Evolutionary conservation across 208 protist species (phyloP), one percentile per base, ranked within the genome.

Genomic region (Trypanosoma mega): DNA sequence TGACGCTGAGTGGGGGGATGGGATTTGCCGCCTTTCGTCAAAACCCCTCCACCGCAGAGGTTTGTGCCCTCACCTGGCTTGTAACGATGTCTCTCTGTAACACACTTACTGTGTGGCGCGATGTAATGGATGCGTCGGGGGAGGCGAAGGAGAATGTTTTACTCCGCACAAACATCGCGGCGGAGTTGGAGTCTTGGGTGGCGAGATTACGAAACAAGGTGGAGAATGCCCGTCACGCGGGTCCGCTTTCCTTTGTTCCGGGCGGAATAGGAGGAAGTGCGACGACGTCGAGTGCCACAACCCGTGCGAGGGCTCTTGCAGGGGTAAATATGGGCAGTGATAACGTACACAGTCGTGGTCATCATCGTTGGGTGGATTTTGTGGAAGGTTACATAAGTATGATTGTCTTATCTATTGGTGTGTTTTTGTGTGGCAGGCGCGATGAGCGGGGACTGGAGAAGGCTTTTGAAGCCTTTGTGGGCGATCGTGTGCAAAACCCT

Each of bases 381-480:
- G 44, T 85, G 23, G 72, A 87, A 48, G 83, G 78, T 24, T 93
- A 80, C 60, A 63, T 88, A 24, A 84, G 82, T 58, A 84, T 93
- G 18, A 48, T 90, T 58, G 62, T 72, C 8, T 70, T 94, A 20
- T 63, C 72, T 8, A 53, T 88, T 26, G 87, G 82, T 16, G 77
- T 79, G 58, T 76, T 86, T 52, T 63, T 90, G 39, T 76, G 74
- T 27, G 76, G 72, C 37, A 84, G 85, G 60, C 76, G 72, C 3
- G 68, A 83, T 44, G 79, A 91, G n/a, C 61, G 76, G 23, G 82
- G 83, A 43, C 80, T 81, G 36, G 83, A 94, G 31, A 84, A 78
- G 50, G 83, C 80, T 3, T 46, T 94, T 12, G 81, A 91, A 44
- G 74, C 83, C n/a, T 84, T 94, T 47, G 55, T 91, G 0, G 87